phyloP scores from a whole-genome alignment of 805 yeast species.

The Myxozyma mucilagina region DNA sequence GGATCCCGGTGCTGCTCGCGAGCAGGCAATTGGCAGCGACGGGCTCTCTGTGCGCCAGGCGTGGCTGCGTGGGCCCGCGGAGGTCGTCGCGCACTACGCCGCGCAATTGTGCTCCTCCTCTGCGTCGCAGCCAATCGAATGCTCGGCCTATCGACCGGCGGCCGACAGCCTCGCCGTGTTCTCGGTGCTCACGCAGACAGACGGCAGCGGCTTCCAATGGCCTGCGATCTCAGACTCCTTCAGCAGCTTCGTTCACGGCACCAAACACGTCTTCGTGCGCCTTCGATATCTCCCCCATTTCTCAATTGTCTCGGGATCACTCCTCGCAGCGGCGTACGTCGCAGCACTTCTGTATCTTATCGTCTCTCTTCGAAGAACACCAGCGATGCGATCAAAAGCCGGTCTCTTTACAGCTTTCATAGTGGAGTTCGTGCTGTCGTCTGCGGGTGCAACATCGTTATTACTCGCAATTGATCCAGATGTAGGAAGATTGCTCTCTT shows the following conservation, averaged over 20 bases:
- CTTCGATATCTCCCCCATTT: slow-evolving; percentile 31
- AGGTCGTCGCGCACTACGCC: neutral
- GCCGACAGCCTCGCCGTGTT: neutral
- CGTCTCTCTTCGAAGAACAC: slow-evolving; percentile 44
- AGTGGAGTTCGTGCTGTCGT: slow-evolving; percentile 29
- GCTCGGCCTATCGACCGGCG: neutral
- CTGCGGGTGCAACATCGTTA: slow-evolving; percentile 20
- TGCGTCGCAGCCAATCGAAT: neutral
- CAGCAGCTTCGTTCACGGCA: neutral
- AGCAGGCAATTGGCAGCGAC: slow-evolving; percentile 31
- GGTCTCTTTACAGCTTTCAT: slow-evolving; percentile 48
- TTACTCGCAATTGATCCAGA: slow-evolving; percentile 8
- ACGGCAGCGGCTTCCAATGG: neutral
- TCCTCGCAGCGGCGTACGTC: slow-evolving; percentile 37
- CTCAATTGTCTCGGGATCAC: slow-evolving; percentile 35
- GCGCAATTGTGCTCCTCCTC: neutral
- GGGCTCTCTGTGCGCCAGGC: slow-evolving; percentile 42
- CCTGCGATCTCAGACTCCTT: neutral
- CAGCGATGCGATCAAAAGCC: slow-evolving; percentile 46
- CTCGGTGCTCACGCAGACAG: slow-evolving; percentile 26
- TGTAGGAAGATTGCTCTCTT: slow-evolving; percentile 31
- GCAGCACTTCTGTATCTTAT: slow-evolving; percentile 35
- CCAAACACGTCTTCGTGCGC: neutral
- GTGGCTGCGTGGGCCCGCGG: slow-evolving; percentile 38
- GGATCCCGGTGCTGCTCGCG: neutral